Percentiles rank a stretch among this genome's conserved stretches.
These are phyloP conservation scores for Nothophytophthora sp. DNA, from an alignment of 352 stramenopile genomes.

Conservation along the genomic window DNA sequence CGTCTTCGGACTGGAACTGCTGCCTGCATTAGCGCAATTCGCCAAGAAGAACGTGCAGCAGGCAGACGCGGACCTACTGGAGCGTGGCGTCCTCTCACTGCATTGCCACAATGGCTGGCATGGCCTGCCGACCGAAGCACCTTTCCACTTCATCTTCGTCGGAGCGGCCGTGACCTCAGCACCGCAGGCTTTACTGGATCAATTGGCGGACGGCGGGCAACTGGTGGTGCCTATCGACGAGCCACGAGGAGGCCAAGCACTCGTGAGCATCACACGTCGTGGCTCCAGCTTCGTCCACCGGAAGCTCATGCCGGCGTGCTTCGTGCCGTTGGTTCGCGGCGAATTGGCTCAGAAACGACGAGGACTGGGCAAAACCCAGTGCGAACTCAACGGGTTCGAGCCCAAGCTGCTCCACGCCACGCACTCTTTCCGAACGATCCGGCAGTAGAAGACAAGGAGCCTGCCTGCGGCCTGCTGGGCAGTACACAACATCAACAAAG, in stretches of 20 bases:
- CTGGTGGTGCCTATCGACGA: conserved; percentile 93
- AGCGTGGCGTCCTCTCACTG: conserved; percentile 49
- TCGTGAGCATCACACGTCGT: conserved; percentile 66
- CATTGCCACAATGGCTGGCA: conserved; percentile 89
- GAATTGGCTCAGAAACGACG: conserved; percentile 21
- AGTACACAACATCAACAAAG: too few species aligned
- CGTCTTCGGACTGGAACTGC: conserved; percentile 91
- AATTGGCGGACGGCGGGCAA: conserved; percentile 86
- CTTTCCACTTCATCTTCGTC: conserved; percentile 97
- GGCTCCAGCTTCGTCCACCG: conserved; percentile 50
- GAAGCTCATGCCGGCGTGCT: conserved; percentile 66
- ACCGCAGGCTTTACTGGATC: conserved; percentile 84
- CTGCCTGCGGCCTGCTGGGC: too few species aligned
- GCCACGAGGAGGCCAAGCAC: conserved; percentile 56
- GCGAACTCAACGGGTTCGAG: neutral
- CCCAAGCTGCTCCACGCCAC: conserved; percentile 6
- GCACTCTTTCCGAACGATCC: conserved; percentile 18
- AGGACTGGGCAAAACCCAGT: conserved; percentile 4
- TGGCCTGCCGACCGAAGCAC: conserved; percentile 82
- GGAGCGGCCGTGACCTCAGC: conserved; percentile 90
- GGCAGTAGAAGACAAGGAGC: too few species aligned
- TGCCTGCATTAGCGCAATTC: conserved; percentile 83
- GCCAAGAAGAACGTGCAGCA: conserved; percentile 76
- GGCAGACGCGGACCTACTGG: conserved; percentile 78
- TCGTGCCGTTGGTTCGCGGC: conserved; percentile 61